Conservation (phyloP, 768 basidiomycete genomes). For the Trametes punicea region DNA sequence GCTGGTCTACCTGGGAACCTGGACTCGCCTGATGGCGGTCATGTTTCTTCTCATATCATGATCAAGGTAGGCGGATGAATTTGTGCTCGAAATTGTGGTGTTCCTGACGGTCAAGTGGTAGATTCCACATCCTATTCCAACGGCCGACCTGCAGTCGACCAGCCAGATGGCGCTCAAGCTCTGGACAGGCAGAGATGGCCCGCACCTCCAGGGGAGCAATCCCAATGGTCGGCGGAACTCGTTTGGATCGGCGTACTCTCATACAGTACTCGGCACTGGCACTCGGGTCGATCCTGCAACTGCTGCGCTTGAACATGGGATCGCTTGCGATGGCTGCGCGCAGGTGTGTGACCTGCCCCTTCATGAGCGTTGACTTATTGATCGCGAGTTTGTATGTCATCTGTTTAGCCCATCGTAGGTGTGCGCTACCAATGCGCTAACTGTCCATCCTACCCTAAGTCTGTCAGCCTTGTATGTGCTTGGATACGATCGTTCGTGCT, state of each 20-base stretch:
- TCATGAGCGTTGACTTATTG: background rate
- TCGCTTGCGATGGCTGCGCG: conserved; percentile 59
- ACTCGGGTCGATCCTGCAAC: conserved; percentile 2
- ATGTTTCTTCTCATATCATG: conserved; percentile 85
- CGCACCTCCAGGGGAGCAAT: conserved; percentile 47
- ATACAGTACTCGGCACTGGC: conserved; percentile 63
- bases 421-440: conserved; percentile 86
- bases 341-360: conserved; percentile 39
- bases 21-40: conserved; percentile 72
- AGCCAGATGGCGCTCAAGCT: conserved; percentile 70
- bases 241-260: conserved; percentile 59
- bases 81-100: background rate
- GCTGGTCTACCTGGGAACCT: conserved; percentile 82
- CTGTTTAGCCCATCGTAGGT: conserved; percentile 64
- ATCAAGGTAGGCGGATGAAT: conserved; percentile 66
- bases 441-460: conserved; percentile 70
- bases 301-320: conserved; percentile 48
- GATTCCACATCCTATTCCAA: conserved; percentile 85
- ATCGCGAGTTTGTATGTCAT: background rate
- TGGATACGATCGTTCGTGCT: background rate
- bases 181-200: conserved; percentile 76
- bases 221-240: conserved; percentile 47
- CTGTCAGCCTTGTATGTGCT: conserved; percentile 68
- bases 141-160: conserved; percentile 68
- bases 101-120: conserved; percentile 28